Conservation (phyloP, 257 asterid species). For the Gynochthodes officinalis region DNA sequence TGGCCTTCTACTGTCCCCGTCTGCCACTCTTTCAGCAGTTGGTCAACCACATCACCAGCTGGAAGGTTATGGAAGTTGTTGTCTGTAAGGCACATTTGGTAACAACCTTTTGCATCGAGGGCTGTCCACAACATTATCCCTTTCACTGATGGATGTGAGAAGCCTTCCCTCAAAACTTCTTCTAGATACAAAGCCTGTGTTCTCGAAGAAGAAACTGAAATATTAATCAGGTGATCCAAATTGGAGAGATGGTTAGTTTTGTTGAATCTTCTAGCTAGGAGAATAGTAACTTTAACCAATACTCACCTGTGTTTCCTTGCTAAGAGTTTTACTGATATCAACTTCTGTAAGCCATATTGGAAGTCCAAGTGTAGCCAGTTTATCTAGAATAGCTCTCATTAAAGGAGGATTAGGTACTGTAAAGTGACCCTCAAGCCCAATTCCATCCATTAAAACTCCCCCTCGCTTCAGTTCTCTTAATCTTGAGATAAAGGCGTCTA, state of each 20-base stretch:
- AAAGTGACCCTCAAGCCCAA: conserved; percentile 53
- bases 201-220: no score
- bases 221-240: neutral
- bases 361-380: conserved; percentile 43
- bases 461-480: conserved; percentile 34
- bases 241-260: neutral
- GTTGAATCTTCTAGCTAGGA: neutral
- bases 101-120: conserved; percentile 37
- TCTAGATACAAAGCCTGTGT: conserved; percentile 52
- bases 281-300: neutral
- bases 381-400: conserved; percentile 46
- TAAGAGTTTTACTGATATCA: conserved; percentile 36
- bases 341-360: conserved; percentile 57
- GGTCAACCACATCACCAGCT: conserved; percentile 49
- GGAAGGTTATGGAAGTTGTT: conserved; percentile 42
- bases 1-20: conserved; percentile 36
- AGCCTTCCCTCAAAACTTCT: conserved; percentile 50
- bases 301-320: conserved; percentile 44
- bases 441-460: conserved; percentile 40
- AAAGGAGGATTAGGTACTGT: conserved; percentile 43
- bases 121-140: conserved; percentile 63
- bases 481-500: conserved; percentile 34
- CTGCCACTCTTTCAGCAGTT: conserved; percentile 50
- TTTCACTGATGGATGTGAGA: conserved; percentile 48
- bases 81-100: conserved; percentile 62